Evolutionary conservation across 2,329 filamentous ascomycete species (phyloP), one percentile per base, ranked within the genome.

Genomic region (Pseudogymnoascus sp.): DNA sequence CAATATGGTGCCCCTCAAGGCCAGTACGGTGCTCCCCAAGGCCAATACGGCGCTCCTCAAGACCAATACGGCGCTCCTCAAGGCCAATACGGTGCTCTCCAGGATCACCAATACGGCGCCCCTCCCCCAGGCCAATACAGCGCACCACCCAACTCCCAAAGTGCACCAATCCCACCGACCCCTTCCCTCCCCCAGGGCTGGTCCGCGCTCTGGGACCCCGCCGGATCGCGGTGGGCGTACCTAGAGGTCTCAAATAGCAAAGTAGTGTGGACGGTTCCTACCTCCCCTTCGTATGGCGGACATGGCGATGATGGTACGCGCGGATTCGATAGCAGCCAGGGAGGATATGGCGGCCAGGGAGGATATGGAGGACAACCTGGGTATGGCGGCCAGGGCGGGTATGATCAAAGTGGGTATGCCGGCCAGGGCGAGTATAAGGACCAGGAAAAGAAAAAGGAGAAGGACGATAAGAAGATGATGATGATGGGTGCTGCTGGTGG

Each of bases 211-310:
- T 89, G 81, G 75, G 86, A 89, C 67, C 80, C 83, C 64, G 78
- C 77, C 64, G 77, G 79, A 65, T 82, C 86, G 70, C 82, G 83
- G 63, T 88, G 83, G 77, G 89, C 83, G 75, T 90, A 86, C 70
- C 78, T 85, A 64, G 85, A 89, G 6, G 1, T 39, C 5, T 16
- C 37, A 1, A n/a, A 7, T 16, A 16, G 37, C 37, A 39, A 16
- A 39, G 37, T 72, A 76, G 83, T 64, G 54, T 69, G 67, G 67
- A 67, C 23, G 14, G 54, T 66, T 5, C 67, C 67, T 5, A 65
- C 62, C 3, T 45, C 42, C 77, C 81, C 57, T 83, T 83, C 11
- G 5, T 39, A n/a, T 7, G 36, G 36, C 1, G 84, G 85, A 18
- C 81, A 80, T 29, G 26, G 26, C 64, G 66, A 59, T 37, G 70